These are phyloP conservation scores for Neonectria punicea DNA, from an alignment of 2,329 filamentous ascomycete species.

Conservation along the genomic window DNA sequence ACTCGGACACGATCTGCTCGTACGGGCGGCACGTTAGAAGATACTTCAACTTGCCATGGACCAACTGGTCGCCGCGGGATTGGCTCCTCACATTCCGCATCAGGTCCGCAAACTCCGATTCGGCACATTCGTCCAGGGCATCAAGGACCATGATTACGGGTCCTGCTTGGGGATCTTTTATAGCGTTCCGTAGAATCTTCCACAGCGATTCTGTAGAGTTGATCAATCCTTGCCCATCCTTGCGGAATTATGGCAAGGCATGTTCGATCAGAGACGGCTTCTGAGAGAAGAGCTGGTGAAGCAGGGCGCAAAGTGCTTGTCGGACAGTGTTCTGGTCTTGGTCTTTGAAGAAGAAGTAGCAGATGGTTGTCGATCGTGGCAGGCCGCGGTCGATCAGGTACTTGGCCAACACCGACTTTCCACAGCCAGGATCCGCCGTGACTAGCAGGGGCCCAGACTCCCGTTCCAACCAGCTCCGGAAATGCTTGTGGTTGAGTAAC, in stretches of 20 bases:
- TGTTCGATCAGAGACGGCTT: constrained; percentile 47
- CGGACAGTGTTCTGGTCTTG: constrained; percentile 48
- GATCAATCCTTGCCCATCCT: constrained; percentile 37
- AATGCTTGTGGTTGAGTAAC: neutral
- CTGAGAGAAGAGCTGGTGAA: constrained; percentile 52
- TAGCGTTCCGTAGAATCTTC: constrained; percentile 45
- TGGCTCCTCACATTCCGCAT: constrained; percentile 23
- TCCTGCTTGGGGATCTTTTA: constrained; percentile 34
- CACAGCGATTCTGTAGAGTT: constrained; percentile 43
- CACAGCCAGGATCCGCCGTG: constrained; percentile 52
- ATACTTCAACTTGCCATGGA: constrained; percentile 42
- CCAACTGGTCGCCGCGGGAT: neutral
- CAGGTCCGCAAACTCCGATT: constrained; percentile 35
- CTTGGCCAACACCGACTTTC: constrained; percentile 51
- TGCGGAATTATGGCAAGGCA: constrained; percentile 40
- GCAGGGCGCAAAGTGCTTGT: constrained; percentile 51
- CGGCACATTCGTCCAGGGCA: constrained; percentile 51
- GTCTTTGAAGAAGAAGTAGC: constrained; percentile 57
- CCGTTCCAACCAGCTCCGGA: constrained; percentile 13
- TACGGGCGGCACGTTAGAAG: constrained; percentile 52
- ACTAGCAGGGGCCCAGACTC: constrained; percentile 47
- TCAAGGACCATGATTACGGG: constrained; percentile 51
- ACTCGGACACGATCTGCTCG: constrained; percentile 40
- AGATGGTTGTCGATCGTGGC: constrained; percentile 40
- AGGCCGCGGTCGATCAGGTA: constrained; percentile 24